Percentiles rank a stretch among this genome's conserved stretches.
These are phyloP conservation scores for Eimeria praecox DNA, from an alignment of 169 alveolate species.

Conservation along the genomic window DNA sequence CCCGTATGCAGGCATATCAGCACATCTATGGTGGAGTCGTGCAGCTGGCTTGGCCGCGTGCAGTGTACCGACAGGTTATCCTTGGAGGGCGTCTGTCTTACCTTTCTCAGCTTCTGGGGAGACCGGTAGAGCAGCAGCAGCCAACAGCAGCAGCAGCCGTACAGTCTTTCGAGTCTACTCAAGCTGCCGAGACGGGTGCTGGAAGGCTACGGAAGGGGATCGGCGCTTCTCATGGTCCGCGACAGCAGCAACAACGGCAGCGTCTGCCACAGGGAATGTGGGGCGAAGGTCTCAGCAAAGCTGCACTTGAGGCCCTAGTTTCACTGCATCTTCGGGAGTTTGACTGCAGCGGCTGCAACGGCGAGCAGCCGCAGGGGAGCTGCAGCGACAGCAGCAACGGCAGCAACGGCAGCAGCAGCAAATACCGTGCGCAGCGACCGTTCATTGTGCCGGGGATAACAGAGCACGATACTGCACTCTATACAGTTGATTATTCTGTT, in stretches of 20 bases:
- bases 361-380: neutral
- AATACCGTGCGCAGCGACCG: neutral
- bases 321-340: constrained; percentile 54
- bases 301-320: constrained; percentile 30
- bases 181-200: neutral
- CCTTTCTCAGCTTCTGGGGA: constrained; percentile 71
- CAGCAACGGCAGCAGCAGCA: neutral
- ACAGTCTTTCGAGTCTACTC: neutral
- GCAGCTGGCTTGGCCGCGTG: constrained; percentile 81
- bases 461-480: constrained; percentile 28
- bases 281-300: constrained; percentile 66
- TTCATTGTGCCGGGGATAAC: constrained; percentile 16
- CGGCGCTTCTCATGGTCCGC: neutral
- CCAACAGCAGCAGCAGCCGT: neutral
- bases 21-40: constrained; percentile 79
- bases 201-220: neutral
- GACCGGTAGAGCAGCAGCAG: neutral
- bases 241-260: constrained; percentile 37
- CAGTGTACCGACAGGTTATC: constrained; percentile 71
- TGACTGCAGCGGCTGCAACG: constrained; percentile 17
- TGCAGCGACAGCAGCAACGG: constrained; percentile 6
- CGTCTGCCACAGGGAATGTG: constrained; percentile 58
- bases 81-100: constrained; percentile 66
- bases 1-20: constrained; percentile 64
- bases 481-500: constrained; percentile 35